phyloP scores from a whole-genome alignment of 2,329 filamentous ascomycete species.

The Monilinia vaccinii-corymbosi region DNA sequence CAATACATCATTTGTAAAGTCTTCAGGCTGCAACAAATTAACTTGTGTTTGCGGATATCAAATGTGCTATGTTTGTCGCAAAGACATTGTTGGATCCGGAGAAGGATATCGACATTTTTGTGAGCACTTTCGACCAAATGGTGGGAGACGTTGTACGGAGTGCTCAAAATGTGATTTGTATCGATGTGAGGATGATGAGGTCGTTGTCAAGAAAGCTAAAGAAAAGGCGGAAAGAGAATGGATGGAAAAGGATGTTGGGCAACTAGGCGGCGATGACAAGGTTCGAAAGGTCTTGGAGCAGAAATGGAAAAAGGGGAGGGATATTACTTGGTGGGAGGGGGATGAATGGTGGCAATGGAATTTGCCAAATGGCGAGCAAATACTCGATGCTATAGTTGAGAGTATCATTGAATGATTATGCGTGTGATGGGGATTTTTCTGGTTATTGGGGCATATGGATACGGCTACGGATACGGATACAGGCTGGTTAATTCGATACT shows the following conservation, averaged over 20 bases:
- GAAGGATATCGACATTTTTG: conserved; percentile 93
- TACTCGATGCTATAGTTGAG: conserved; percentile 29
- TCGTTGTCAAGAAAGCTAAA: conserved; percentile 57
- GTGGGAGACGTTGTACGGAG: conserved; percentile 64
- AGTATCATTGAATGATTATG: conserved; percentile 22
- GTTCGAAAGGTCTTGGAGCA: conserved; percentile 50
- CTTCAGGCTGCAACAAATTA: conserved; percentile 90
- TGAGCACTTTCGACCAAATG: conserved; percentile 81
- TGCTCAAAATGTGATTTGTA: conserved; percentile 74
- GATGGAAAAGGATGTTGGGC: conserved; percentile 54
- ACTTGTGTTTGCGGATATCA: conserved; percentile 92
- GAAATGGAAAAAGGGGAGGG: conserved; percentile 29
- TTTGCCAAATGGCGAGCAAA: conserved; percentile 23
- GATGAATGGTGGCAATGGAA: conserved; percentile 19
- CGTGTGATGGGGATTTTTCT: neutral
- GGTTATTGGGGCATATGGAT: neutral
- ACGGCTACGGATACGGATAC: neutral
- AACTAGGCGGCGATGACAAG: conserved; percentile 45
- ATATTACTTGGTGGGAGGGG: conserved; percentile 19
- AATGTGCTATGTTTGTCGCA: conserved; percentile 96
- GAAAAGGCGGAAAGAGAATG: conserved; percentile 64
- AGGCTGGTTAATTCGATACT: neutral
- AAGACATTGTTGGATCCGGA: conserved; percentile 54
- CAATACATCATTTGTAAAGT: conserved; percentile 87
- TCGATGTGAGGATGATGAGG: conserved; percentile 62